Evolutionary conservation across 1,139 yeast genomes (phyloP).

Genomic region (Blastobotrys capitulatus): DNA sequence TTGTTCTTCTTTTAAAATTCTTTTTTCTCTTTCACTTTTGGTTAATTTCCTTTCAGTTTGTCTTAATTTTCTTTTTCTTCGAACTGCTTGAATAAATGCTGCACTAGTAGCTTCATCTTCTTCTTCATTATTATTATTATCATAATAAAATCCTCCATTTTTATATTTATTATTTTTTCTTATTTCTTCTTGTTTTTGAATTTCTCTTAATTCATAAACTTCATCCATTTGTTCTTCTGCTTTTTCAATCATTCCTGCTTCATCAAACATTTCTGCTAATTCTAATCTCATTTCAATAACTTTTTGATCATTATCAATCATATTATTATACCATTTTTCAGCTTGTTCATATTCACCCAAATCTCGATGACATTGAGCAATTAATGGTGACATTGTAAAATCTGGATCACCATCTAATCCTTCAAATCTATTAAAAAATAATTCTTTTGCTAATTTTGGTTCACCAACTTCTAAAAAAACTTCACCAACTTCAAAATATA

Average conservation of each 20-base stretch:
- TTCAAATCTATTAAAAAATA: constrained; percentile 48
- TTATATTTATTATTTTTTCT: constrained; percentile 14
- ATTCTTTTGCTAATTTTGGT: constrained; percentile 66
- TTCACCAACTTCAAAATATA: constrained; percentile 71
- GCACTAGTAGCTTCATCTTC: constrained; percentile 1
- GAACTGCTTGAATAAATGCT: constrained; percentile 4
- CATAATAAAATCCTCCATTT: no score
- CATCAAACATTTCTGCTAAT: constrained; percentile 72
- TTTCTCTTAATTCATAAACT: constrained; percentile 21
- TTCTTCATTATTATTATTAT: constrained; percentile 20
- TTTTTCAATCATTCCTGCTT: constrained; percentile 58
- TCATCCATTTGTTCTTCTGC: constrained; percentile 35
- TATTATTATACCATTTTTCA: constrained; percentile 54
- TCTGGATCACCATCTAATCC: constrained; percentile 12
- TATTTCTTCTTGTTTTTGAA: constrained; percentile 6
- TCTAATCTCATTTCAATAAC: constrained; percentile 71
- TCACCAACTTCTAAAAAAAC: constrained; percentile 63
- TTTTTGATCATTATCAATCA: constrained; percentile 48
- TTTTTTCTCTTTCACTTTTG: constrained; percentile 54
- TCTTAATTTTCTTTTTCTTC: constrained; percentile 1
- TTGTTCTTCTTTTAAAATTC: constrained; percentile 53
- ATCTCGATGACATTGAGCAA: constrained; percentile 77
- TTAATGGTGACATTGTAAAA: constrained; percentile 34
- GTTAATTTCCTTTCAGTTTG: constrained; percentile 16
- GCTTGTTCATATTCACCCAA: constrained; percentile 68